Evolutionary conservation across 2,329 filamentous ascomycete genomes (phyloP), one percentile per base, ranked within the genome.

Genomic region (Cercospora janseana): DNA sequence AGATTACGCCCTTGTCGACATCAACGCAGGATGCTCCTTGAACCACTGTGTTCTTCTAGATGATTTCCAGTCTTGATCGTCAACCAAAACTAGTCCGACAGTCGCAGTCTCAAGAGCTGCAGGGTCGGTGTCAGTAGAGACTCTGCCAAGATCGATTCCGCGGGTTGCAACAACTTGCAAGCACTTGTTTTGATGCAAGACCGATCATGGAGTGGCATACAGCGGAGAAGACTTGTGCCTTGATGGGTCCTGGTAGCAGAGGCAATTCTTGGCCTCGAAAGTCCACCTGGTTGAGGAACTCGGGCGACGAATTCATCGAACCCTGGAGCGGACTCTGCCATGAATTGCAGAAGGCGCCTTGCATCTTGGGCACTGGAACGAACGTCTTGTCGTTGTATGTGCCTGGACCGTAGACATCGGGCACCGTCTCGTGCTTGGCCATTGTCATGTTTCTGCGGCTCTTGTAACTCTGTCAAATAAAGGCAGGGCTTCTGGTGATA

Each of bases 41-140:
- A 1, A 57, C 42, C n/a, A 57, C 64, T 7, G 63, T 62, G 12
- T 66, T 51, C 48, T 60, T 61, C 34, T 56, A 61, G 26, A 67
- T 58, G 6, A 52, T 4, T 66, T 55, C 20, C 67, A 48, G 34
- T 68, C 65, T n/a, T 63, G 56, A n/a, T 69, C 71, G 29, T 71
- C 66, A 8, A 75, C 58, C 27, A 67, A 68, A 1, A 66, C 66
- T 1, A 70, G 65, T 10, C 69, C 68, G 0, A 70, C 64, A 7
- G 69, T 70, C 5, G 66, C 73, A 26, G 75, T 68, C 67, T 71
- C 78, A 6, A 79, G 60, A 0, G 66, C 71, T 1, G 71, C 68
- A 24, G 78, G 73, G 15, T 75, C 73, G 0, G 74, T 77, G 57
- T 78, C 70, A 47, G 79, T 65, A 0, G 62, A 67, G n/a, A 76